These are phyloP conservation scores for Stephania yunnanensis DNA, from an alignment of 164 flowering plant species.

Conservation along the genomic window DNA sequence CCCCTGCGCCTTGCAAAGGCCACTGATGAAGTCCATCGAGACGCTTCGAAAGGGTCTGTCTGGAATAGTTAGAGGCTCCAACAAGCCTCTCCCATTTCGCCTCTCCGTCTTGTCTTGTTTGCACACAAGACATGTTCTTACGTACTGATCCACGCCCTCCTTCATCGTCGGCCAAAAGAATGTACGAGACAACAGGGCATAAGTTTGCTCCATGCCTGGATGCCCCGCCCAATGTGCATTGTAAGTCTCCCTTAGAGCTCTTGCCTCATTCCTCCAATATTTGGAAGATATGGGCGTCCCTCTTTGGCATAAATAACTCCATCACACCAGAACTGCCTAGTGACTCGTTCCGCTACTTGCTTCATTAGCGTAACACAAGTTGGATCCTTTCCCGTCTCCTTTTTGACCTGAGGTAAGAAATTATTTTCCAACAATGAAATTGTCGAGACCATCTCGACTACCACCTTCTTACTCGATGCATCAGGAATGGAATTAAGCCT, in stretches of 20 bases:
- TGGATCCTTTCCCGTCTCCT: neutral
- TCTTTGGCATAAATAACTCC: conserved; percentile 5
- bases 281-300: neutral
- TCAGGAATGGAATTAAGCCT: neutral
- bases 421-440: neutral
- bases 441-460: neutral
- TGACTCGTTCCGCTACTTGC: neutral
- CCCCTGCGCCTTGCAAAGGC: neutral
- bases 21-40: too few relatives aligned
- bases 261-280: neutral
- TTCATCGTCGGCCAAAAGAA: neutral
- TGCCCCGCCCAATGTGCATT: neutral
- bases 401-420: neutral
- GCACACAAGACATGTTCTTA: too few relatives aligned
- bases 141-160: too few relatives aligned
- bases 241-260: conserved; percentile 14
- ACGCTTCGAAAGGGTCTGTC: too few relatives aligned
- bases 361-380: neutral
- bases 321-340: neutral
- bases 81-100: too few relatives aligned
- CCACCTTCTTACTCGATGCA: conserved; percentile 14
- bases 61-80: too few relatives aligned
- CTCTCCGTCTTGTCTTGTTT: too few relatives aligned
- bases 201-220: neutral
- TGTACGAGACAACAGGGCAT: neutral